phyloP scores from a whole-genome alignment of 78 protist genomes.

The Protostelium mycophagum region DNA sequence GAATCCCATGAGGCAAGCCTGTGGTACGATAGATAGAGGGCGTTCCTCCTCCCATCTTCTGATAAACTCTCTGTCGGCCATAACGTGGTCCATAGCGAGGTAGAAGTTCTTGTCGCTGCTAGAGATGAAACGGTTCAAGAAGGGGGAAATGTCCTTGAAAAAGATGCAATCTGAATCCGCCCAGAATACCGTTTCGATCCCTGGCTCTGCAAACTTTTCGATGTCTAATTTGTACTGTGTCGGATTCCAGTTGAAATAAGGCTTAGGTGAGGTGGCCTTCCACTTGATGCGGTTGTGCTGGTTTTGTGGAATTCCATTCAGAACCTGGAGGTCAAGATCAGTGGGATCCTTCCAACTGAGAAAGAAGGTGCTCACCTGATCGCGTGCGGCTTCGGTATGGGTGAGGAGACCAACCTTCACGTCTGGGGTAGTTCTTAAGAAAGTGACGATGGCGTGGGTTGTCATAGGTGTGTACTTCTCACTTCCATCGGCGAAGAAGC shows the following conservation, averaged over 20 bases:
- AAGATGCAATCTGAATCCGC: background rate
- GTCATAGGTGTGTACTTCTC: background rate
- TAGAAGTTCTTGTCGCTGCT: background rate
- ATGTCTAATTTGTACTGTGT: background rate
- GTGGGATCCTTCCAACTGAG: background rate
- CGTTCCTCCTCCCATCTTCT: background rate
- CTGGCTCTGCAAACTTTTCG: background rate
- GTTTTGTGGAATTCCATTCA: background rate
- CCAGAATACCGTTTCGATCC: background rate
- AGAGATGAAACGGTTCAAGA: background rate
- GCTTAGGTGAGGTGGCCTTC: background rate
- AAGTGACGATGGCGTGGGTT: background rate
- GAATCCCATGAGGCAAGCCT: background rate
- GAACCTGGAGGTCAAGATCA: background rate
- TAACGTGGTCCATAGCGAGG: background rate
- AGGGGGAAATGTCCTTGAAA: background rate
- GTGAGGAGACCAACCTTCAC: background rate
- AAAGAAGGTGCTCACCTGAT: background rate
- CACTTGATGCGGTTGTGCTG: background rate
- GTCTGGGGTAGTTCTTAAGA: background rate
- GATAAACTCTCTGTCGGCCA: background rate
- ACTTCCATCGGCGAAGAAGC: background rate
- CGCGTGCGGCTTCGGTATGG: background rate
- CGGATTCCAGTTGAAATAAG: background rate
- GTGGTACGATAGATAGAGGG: background rate